Base-by-base conservation (phyloP, 768 basidiomycete species). In the Cystofilobasidium macerans region DNA sequence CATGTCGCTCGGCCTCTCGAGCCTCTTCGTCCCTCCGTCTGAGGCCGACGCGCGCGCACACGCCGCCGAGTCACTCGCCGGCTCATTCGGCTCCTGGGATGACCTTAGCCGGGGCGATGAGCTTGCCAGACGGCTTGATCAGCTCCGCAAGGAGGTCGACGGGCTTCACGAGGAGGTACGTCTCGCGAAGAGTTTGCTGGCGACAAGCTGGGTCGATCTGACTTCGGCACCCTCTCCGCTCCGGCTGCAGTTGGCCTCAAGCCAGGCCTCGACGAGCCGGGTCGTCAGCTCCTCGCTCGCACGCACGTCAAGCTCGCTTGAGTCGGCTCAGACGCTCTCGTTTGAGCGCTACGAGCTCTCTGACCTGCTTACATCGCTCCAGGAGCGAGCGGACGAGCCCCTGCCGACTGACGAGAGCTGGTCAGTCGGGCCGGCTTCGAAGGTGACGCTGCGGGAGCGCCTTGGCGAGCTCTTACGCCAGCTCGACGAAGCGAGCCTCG, bases 321-420 rank as follows among this genome's bases (percentile, higher is more conserved):
- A 59, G 16, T 33, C 59, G 7, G 65, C 65, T 30, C 65, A 57
- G 30, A 48, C 38, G 33, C 53, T 67, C 22, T 61, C 65, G 13
- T 59, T 67, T 33, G 60, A 45, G 1, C 59, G 65, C 26, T 42
- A 67, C 26, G 65, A 67, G 53, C 65, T 67, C 30, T 26, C 58
- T 8, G 65, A 67, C 51, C 65, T 67, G 26, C 33, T 67, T 6
- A 12, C 65, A 11, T 35, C 45, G 12, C 62, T 62, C 36, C 62
- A 42, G 45, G 43, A 45, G 12, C 11, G 45, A 11, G 24, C 45
- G 6, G 62, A 32, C 18, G 32, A 2, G 22, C 53, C 62, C 22
- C n/a, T 30, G 8, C 35, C 47, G 12, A 18, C n/a, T 22, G 22
- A 38, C 11, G n/a, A 47, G 32, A 5, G 36, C 16, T 30, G 5